A percentile compares a stretch with the other conserved stretches of the same genome.
phyloP scores from a whole-genome alignment of 75 land plant genomes.

The Picea sitchensis region DNA sequence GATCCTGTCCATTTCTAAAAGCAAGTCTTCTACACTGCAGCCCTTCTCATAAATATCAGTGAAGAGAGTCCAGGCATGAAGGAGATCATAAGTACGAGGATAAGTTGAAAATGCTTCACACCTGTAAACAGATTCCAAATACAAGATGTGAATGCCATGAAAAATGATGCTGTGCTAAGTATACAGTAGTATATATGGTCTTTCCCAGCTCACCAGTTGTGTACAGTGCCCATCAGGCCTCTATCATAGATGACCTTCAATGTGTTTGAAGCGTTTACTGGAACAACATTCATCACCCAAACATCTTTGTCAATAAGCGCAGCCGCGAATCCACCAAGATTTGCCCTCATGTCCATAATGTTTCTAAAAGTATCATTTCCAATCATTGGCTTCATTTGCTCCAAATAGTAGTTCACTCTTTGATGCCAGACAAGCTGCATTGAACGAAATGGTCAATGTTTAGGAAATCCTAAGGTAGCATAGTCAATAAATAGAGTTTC shows the following conservation, averaged over 20 bases:
- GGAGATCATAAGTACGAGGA: conserved; percentile 90
- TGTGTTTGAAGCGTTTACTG: conserved; percentile 72
- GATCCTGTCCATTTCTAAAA: conserved; percentile 95
- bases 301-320: conserved; percentile 67
- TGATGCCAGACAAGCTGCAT: conserved; percentile 65
- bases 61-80: conserved; percentile 83
- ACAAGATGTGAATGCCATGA: not conserved
- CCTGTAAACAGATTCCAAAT: conserved; percentile 36
- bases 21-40: conserved; percentile 68
- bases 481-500: not conserved
- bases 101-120: conserved; percentile 96
- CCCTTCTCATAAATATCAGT: conserved; percentile 62
- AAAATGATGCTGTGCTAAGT: not conserved
- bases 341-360: conserved; percentile 94
- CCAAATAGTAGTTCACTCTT: conserved; percentile 79
- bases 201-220: conserved; percentile 63
- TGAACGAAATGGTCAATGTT: not conserved
- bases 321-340: conserved; percentile 85
- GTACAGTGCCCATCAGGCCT: conserved; percentile 76
- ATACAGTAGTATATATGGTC: not conserved
- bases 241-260: conserved; percentile 75
- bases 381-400: conserved; percentile 46
- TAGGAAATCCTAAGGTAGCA: not conserved
- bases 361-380: conserved; percentile 56
- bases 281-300: conserved; percentile 98